Conservation (phyloP, 805 yeast species). For the Ogataea minuta region DNA sequence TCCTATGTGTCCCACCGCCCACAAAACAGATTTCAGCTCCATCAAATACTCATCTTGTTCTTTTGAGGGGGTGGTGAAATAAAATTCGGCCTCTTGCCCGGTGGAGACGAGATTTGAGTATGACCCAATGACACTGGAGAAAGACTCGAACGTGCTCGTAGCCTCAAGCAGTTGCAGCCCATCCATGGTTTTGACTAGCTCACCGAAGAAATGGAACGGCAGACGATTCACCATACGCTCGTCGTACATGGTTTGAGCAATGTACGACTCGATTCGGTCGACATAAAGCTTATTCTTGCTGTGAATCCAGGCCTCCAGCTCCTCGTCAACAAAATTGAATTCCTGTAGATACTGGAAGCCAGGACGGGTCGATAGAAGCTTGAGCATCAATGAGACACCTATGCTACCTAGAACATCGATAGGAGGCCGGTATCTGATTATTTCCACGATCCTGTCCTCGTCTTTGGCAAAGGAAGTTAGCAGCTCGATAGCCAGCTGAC, state of each 20-base stretch:
- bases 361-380: conserved; percentile 58
- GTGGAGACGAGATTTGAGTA: conserved; percentile 18
- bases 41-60: conserved; percentile 37
- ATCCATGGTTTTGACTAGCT: conserved; percentile 74
- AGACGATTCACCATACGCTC: conserved; percentile 19
- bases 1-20: conserved; percentile 87
- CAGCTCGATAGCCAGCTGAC: conserved; percentile 52
- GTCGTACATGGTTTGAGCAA: conserved; percentile 27
- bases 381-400: conserved; percentile 51
- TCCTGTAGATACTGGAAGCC: conserved; percentile 70
- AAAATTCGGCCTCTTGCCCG: conserved; percentile 21
- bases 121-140: conserved; percentile 18
- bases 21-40: conserved; percentile 68
- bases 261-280: conserved; percentile 42
- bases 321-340: conserved; percentile 58
- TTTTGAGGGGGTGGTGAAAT: conserved; percentile 16
- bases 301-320: conserved; percentile 67
- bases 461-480: conserved; percentile 53
- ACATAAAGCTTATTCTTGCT: conserved; percentile 47
- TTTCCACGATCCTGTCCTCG: conserved; percentile 43
- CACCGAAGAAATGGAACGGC: conserved; percentile 77
- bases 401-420: conserved; percentile 35
- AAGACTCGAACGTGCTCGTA: conserved; percentile 27
- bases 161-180: conserved; percentile 62
- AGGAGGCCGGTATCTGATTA: conserved; percentile 56